Conservation (phyloP, 768 basidiomycete species). For the Lactifluus pinguis region DNA sequence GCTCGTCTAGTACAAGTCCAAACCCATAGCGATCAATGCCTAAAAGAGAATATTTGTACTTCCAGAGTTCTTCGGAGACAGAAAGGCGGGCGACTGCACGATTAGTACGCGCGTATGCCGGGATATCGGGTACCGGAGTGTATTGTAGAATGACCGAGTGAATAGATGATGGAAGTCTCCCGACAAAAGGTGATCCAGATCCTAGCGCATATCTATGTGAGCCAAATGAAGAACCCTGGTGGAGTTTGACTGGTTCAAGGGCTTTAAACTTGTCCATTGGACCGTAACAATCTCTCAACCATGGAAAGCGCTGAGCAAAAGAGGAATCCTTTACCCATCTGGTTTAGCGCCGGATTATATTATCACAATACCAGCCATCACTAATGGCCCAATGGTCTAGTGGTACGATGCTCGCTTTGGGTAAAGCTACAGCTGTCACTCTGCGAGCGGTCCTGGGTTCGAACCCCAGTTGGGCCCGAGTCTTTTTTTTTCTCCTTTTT, state of each 20-base stretch:
- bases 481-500: conserved; percentile 2
- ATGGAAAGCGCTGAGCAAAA: background rate
- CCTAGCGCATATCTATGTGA: background rate
- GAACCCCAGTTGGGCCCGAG: conserved; percentile 38
- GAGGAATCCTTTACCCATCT: background rate
- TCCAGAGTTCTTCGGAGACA: conserved; percentile 74
- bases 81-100: conserved; percentile 55
- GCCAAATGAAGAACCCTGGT: conserved; percentile 22
- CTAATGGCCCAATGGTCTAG: conserved; percentile 34
- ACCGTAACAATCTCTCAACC: background rate
- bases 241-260: conserved; percentile 52
- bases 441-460: conserved; percentile 44
- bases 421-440: conserved; percentile 15
- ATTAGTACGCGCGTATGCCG: conserved; percentile 60
- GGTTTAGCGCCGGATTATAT: conserved; percentile 1
- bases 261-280: conserved; percentile 82
- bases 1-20: conserved; percentile 43
- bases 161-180: conserved; percentile 69
- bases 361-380: conserved; percentile 1
- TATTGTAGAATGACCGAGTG: conserved; percentile 65
- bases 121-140: conserved; percentile 74
- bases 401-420: conserved; percentile 48
- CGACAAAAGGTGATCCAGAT: conserved; percentile 39
- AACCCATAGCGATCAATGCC: conserved; percentile 39
- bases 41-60: conserved; percentile 58